Conservation (phyloP, 768 basidiomycete genomes). For the Pleurotus citrinopileatus region DNA sequence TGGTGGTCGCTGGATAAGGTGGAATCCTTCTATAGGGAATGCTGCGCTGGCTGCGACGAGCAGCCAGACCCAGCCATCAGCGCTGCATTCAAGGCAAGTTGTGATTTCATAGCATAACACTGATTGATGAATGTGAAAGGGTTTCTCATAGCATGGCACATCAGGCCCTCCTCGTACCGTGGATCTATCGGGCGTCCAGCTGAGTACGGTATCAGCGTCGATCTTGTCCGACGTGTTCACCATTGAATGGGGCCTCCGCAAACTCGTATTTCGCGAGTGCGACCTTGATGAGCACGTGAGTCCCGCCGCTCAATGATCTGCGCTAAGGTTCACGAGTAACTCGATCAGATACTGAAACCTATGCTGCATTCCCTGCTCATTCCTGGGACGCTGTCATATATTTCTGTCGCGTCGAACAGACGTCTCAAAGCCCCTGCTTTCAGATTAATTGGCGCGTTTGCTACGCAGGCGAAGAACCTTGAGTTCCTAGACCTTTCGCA, state of each 20-base stretch:
- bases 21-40: conserved; percentile 83
- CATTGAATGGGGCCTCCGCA: conserved; percentile 90
- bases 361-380: conserved; percentile 89
- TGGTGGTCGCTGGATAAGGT: conserved; percentile 90
- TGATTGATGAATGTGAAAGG: neutral
- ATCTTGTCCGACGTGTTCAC: conserved; percentile 89
- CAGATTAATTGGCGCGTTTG: conserved; percentile 75
- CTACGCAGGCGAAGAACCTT: conserved; percentile 70
- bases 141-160: conserved; percentile 43
- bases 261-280: conserved; percentile 83
- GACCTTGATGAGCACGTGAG: conserved; percentile 80
- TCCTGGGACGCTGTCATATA: conserved; percentile 71
- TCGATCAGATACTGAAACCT: conserved; percentile 71
- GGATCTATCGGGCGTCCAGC: conserved; percentile 76
- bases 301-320: conserved; percentile 12
- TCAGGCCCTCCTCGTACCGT: conserved; percentile 62
- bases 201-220: conserved; percentile 67
- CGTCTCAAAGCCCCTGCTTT: conserved; percentile 77
- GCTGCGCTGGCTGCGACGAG: conserved; percentile 77
- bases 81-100: conserved; percentile 65
- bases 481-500: conserved; percentile 91
- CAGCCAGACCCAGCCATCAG: conserved; percentile 61
- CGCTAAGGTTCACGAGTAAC: neutral
- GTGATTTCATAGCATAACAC: neutral
- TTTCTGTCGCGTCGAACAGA: conserved; percentile 86